Base-by-base conservation (phyloP, 352 stramenopile genomes). In the Phytophthora pisi region DNA sequence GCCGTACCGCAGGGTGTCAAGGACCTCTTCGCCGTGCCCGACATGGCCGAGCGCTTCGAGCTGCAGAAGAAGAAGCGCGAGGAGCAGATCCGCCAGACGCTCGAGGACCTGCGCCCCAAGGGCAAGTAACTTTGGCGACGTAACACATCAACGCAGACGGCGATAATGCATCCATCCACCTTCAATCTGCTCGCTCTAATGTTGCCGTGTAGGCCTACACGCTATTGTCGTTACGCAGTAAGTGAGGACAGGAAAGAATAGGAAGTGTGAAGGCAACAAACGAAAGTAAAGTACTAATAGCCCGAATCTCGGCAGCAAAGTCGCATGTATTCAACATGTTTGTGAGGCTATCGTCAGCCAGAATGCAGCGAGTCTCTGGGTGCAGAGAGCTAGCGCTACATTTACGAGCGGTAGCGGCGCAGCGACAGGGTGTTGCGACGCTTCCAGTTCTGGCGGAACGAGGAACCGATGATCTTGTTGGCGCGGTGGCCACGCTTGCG, bases 401-500 rank as follows among this genome's bases (percentile, higher is more conserved):
- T 59, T 70, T 84, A 86, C 74, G 76, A 99, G 92, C 98, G 96
- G 97, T 99, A 99, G 77, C 97, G 93, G 76, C 97, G 97, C 83
- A 99, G 96, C 70, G 89, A 97, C 66, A 98, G 86, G 55, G 91
- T 99, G 95, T 99, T 99, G 84, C 95, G 93, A 83, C 92, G 94
- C 84, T 99, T 98, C 98, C 98, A 99, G 88, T 98, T 97, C 72
- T 96, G 92, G 81, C 96, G 89, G 84, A 92, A 90, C 68, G 96
- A 99, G 75, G 93, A 97, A 77, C 98, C 98, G 58, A 98, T 99
- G 82, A 98, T 98, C 81, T 99, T 98, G 92, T 99, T 99, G 81
- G 97, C 97, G 77, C 97, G 91, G 94, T 99, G 98, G 80, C 98
- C 98, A 71, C 86, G 96, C 89, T 99, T 99, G 84, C 96, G 94